Evolutionary conservation across 2,329 filamentous ascomycete genomes (phyloP).

Genomic region (Hypoxylon sp.): DNA sequence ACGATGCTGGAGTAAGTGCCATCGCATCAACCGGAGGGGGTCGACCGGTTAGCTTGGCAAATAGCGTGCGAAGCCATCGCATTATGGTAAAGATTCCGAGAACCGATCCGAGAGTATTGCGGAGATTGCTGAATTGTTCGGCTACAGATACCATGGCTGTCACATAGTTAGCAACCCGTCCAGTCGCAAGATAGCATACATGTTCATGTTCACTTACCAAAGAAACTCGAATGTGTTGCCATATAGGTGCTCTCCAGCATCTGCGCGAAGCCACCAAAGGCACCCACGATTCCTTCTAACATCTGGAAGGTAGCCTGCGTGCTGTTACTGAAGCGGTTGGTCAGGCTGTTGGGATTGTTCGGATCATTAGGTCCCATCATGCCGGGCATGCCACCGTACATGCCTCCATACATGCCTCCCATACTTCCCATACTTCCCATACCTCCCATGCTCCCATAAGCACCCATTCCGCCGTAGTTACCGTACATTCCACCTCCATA

Average conservation of each 20-base stretch:
- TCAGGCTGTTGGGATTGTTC: constrained; percentile 92
- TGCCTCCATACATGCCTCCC: constrained; percentile 53
- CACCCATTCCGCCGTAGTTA: constrained; percentile 53
- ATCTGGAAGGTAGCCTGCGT: constrained; percentile 98
- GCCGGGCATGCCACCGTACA: constrained; percentile 44
- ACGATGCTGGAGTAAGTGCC: constrained; percentile 87
- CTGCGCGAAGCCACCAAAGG: constrained; percentile 97
- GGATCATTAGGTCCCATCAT: constrained; percentile 64
- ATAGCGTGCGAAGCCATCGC: constrained; percentile 89
- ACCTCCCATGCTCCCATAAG: constrained; percentile 53
- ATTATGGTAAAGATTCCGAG: constrained; percentile 95
- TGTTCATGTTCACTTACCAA: constrained; percentile 69
- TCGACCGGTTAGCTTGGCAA: constrained; percentile 92
- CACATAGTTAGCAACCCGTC: constrained; percentile 20
- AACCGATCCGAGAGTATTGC: constrained; percentile 91
- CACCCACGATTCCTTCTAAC: constrained; percentile 94
- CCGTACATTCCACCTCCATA: constrained; percentile 52
- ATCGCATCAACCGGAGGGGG: constrained; percentile 88
- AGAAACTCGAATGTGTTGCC: constrained; percentile 98
- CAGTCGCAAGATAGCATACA: no score
- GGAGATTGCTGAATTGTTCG: constrained; percentile 93
- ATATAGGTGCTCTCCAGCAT: constrained; percentile 99
- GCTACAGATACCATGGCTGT: constrained; percentile 97
- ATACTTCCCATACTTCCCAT: constrained; percentile 57
- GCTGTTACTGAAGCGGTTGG: constrained; percentile 93